Conservation (phyloP, 306 rosid genomes). For the Ormosia semicastrata region DNA sequence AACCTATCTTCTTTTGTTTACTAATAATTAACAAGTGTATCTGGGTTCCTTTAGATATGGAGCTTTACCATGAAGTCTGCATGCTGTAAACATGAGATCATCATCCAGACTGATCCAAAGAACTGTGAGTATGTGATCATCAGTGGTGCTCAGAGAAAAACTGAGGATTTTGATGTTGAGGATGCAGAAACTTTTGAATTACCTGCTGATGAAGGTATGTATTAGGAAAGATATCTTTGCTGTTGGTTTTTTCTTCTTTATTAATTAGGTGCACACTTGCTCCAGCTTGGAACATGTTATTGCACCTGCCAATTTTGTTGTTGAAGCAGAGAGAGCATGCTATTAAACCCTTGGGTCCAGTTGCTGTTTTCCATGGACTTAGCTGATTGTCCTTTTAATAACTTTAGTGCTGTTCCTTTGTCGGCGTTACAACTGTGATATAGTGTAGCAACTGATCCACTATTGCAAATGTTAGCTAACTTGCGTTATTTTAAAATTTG, state of each 20-base stretch:
- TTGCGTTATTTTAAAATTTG: not conserved
- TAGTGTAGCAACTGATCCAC: not conserved
- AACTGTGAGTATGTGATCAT: constrained; percentile 64
- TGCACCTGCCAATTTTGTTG: not conserved
- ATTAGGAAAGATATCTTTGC: not conserved
- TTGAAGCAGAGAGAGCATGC: not conserved
- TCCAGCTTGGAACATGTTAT: not conserved
- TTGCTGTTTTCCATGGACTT: not conserved
- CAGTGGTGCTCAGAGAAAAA: constrained; percentile 60
- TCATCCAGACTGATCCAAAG: constrained; percentile 75
- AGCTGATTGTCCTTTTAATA: not conserved
- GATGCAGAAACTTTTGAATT: constrained; percentile 71
- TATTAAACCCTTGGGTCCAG: not conserved
- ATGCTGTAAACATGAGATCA: constrained; percentile 69
- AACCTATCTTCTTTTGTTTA: not conserved
- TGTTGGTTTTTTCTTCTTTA: not conserved
- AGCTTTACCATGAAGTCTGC: constrained; percentile 73
- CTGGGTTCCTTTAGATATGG: constrained; percentile 57
- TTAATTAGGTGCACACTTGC: not conserved
- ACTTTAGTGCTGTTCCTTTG: not conserved
- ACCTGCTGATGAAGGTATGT: constrained; percentile 67
- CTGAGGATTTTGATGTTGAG: constrained; percentile 61
- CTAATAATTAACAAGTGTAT: not conserved
- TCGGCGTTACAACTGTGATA: not conserved
- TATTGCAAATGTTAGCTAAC: not conserved